Percentiles rank a stretch among this genome's conserved stretches.
phyloP scores from a whole-genome alignment of 768 basidiomycete species.

The Melanogaster broomeanus region DNA sequence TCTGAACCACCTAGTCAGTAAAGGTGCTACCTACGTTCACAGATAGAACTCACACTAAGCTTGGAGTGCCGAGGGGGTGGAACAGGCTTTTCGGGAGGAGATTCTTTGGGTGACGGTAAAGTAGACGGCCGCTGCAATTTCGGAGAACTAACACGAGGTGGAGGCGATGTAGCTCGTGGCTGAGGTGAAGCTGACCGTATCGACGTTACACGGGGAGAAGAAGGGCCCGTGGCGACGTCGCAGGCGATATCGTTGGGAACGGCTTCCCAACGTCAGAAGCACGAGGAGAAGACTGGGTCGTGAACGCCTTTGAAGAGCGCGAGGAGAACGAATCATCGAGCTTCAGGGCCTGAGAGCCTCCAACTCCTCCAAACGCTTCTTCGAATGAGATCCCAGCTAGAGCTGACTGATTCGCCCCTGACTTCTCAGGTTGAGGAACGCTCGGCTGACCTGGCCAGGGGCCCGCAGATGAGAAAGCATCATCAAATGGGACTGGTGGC shows the following conservation, averaged over 20 bases:
- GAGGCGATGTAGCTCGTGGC: slow-evolving; percentile 45
- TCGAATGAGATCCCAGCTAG: slow-evolving; percentile 44
- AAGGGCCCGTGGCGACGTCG: slow-evolving; percentile 40
- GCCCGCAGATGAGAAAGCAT: slow-evolving; percentile 44
- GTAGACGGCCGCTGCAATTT: slow-evolving; percentile 58
- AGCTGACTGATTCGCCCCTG: slow-evolving; percentile 6
- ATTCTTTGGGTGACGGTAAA: slow-evolving; percentile 55
- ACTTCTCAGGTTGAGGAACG: slow-evolving; percentile 17
- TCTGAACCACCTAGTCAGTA: slow-evolving; percentile 33
- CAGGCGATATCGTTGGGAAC: slow-evolving; percentile 41
- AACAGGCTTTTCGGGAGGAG: slow-evolving; percentile 53
- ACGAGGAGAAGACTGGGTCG: slow-evolving; percentile 20
- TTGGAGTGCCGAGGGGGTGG: slow-evolving; percentile 65
- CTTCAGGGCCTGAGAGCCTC: slow-evolving; percentile 39
- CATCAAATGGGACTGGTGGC: slow-evolving; percentile 44
- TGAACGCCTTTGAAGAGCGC: slow-evolving; percentile 33
- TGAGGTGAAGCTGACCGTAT: slow-evolving; percentile 43
- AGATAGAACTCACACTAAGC: slow-evolving; percentile 61
- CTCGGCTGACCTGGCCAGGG: slow-evolving; percentile 4
- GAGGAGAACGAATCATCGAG: slow-evolving; percentile 42
- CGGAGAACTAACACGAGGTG: slow-evolving; percentile 54
- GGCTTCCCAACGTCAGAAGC: slow-evolving; percentile 25
- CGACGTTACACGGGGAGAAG: slow-evolving; percentile 31
- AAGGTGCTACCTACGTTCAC: not conserved
- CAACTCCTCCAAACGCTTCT: slow-evolving; percentile 55